Evolutionary conservation across 129 eudicot genomes (phyloP).

Genomic region (Oenanthe sinensis): DNA sequence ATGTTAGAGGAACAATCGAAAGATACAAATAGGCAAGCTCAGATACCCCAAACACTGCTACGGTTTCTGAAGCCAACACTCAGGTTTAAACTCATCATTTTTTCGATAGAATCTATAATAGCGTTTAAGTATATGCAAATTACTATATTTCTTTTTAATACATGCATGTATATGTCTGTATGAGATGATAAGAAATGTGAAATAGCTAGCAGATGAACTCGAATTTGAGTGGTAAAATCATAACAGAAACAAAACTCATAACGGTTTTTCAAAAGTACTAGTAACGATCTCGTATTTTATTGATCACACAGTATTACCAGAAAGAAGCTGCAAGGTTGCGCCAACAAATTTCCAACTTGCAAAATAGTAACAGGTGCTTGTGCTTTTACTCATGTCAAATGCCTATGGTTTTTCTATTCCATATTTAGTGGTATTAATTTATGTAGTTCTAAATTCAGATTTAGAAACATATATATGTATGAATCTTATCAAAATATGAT

Average conservation of each 20-base stretch:
- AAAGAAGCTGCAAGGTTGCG: conserved; percentile 85
- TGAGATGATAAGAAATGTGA: neutral
- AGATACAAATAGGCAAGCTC: conserved; percentile 96
- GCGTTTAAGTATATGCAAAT: neutral
- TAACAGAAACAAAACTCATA: no score
- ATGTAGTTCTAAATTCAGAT: no score
- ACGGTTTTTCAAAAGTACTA: no score
- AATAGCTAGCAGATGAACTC: neutral
- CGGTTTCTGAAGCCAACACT: conserved; percentile 90
- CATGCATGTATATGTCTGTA: no score
- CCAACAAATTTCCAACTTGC: conserved; percentile 54
- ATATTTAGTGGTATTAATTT: neutral
- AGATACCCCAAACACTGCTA: conserved; percentile 66
- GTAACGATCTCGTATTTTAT: neutral
- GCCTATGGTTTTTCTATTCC: neutral
- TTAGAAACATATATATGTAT: neutral
- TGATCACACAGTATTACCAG: conserved; percentile 61
- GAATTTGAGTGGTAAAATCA: neutral
- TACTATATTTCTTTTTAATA: neutral
- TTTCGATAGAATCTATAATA: neutral
- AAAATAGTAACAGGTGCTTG: conserved; percentile 55
- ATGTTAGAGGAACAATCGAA: conserved; percentile 87
- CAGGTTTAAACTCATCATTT: conserved; percentile 32
- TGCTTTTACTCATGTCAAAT: conserved; percentile 4
- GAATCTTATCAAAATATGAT: neutral